Conservation (phyloP, 768 basidiomycete genomes). For the Dictyophora rubrovolvata region DNA sequence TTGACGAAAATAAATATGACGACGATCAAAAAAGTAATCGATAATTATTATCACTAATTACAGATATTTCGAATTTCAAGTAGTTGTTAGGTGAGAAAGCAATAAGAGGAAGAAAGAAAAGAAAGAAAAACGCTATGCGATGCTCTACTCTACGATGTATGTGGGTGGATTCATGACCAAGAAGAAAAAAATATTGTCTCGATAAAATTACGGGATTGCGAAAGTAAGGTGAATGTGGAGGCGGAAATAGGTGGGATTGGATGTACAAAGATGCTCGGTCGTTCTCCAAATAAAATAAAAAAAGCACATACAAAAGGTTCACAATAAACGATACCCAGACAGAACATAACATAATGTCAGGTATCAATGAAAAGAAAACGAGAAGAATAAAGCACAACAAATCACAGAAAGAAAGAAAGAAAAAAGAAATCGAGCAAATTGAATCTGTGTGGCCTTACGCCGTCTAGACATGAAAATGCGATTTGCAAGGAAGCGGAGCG, state of each 20-base stretch:
- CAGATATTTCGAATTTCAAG: background rate
- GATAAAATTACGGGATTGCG: slow-evolving; percentile 25
- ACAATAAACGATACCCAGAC: no score
- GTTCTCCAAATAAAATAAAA: no score
- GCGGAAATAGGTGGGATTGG: background rate
- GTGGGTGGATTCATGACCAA: no score
- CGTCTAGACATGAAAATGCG: slow-evolving; percentile 10
- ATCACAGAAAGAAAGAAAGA: background rate
- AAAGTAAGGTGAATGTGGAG: background rate
- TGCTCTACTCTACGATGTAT: slow-evolving; percentile 37
- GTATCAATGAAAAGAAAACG: no score
- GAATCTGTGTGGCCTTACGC: slow-evolving; percentile 9
- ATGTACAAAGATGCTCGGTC: background rate
- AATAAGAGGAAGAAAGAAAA: slow-evolving; percentile 17
- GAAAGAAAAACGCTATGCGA: slow-evolving; percentile 40
- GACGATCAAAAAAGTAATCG: background rate
- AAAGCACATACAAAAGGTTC: no score
- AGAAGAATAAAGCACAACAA: no score
- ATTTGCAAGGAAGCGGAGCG: background rate
- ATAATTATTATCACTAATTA: background rate
- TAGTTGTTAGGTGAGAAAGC: slow-evolving; percentile 7
- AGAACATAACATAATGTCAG: no score
- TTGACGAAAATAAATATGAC: background rate
- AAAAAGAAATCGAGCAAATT: background rate
- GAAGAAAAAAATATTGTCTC: slow-evolving; percentile 41